Base-by-base conservation (phyloP, 2,329 filamentous ascomycete species). In the Shiraia bambusicola region DNA sequence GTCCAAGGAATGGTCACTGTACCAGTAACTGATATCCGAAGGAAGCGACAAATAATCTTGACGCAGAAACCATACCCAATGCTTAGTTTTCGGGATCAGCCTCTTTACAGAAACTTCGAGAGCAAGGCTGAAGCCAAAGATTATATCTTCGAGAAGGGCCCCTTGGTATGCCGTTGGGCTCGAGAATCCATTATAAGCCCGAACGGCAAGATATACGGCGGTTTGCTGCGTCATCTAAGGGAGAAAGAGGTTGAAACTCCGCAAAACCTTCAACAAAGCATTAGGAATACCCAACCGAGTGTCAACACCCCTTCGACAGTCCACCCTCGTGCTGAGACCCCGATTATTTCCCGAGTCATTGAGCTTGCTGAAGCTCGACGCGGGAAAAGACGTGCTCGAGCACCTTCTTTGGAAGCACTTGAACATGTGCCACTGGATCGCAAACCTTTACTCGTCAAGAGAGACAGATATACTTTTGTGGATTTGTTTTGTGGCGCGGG, bases 401-500 rank as follows among this genome's bases (percentile, higher is more conserved):
- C 28, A 0, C 25, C 27, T n/a, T 46, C 40, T 5, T 10, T 40
- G 16, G 38, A 47, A 33, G 28, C 15, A 11, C 16, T 22, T 10
- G 12, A 37, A 3, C 11, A 26, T 1, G 11, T n/a, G 0, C 29
- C 33, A n/a, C 2, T 19, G 13, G 48, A 47, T 10, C 41, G 27
- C 2, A 3, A 12, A 25, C 25, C 2, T 27, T 2, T 9, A 5
- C 26, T 26, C 1, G 28, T 10, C 1, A 35, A 25, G 15, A 37
- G 15, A 3, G 14, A 16, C 8, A 27, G 11, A 4, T 47, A 54
- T 4, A 48, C 36, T 0, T 52, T 56, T 14, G 54, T 40, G 0
- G 59, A 63, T 13, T 25, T 16, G 0, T 63, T 54, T 27, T 60
- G 56, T 19, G 57, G 59, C 2, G 40, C 34, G n/a, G 59, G 59